Percentiles rank a stretch among this genome's conserved stretches.
These are phyloP conservation scores for Periconia sp. DNA, from an alignment of 2,329 filamentous ascomycete genomes.

Conservation along the genomic window DNA sequence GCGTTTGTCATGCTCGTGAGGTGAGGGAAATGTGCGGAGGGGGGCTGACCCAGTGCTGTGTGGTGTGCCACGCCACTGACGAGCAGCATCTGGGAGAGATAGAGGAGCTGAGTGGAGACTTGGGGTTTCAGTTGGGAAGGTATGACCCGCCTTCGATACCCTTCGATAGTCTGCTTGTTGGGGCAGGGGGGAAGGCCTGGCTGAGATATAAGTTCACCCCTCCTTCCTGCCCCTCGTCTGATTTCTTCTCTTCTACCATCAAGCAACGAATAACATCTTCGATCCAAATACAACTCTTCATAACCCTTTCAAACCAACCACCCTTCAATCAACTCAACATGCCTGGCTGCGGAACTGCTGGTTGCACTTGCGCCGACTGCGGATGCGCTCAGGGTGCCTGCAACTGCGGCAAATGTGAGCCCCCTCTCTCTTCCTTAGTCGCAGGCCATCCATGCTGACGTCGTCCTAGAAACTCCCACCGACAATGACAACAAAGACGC, in stretches of 20 bases:
- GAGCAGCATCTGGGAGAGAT: no score
- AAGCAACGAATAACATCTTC: neutral
- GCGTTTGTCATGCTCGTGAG: neutral
- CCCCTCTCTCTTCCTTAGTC: neutral
- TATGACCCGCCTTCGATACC: neutral
- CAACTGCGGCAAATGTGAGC: slow-evolving; percentile 30
- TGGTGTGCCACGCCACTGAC: no score
- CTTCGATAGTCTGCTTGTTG: neutral
- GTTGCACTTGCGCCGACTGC: slow-evolving; percentile 33
- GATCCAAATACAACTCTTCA: neutral
- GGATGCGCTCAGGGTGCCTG: slow-evolving; percentile 30
- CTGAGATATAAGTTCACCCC: slow-evolving; percentile 10
- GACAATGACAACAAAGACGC: neutral
- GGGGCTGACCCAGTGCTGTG: neutral
- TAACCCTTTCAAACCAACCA: slow-evolving; percentile 5
- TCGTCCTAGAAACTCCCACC: neutral
- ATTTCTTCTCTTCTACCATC: neutral
- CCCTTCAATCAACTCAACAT: slow-evolving; percentile 17
- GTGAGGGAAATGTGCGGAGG: neutral
- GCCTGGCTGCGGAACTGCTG: slow-evolving; percentile 32
- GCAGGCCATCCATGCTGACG: neutral
- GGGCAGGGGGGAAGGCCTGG: neutral
- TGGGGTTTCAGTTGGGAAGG: no score
- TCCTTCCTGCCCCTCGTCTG: slow-evolving; percentile 5
- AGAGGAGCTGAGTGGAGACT: no score